These are phyloP conservation scores for Coemansia sp. DNA, from an alignment of 192 early-diverging fungal genomes.

Conservation along the genomic window DNA sequence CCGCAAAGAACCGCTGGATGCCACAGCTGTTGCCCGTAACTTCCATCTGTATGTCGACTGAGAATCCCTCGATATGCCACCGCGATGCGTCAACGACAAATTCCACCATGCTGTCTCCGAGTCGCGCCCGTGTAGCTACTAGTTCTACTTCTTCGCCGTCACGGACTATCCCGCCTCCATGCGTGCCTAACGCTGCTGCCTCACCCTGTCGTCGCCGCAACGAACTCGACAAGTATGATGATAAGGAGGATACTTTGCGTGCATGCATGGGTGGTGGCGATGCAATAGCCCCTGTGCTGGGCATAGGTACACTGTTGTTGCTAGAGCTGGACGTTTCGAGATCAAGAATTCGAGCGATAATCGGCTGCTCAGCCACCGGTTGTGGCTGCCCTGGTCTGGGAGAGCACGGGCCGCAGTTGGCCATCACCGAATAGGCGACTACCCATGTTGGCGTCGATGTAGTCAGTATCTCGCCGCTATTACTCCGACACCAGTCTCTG, in stretches of 20 bases:
- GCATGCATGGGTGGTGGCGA: slow-evolving; percentile 3
- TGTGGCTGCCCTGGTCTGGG: not conserved
- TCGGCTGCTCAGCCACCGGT: slow-evolving; percentile 13
- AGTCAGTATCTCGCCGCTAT: not conserved
- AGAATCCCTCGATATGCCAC: slow-evolving; percentile 22
- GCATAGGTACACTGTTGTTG: not conserved
- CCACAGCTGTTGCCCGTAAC: slow-evolving; percentile 15
- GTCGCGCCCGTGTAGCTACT: slow-evolving; percentile 35
- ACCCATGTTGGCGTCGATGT: slow-evolving; percentile 15
- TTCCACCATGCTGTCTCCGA: slow-evolving; percentile 37
- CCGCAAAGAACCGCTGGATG: slow-evolving; percentile 15
- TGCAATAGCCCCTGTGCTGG: not conserved
- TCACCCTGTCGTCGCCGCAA: slow-evolving; percentile 41
- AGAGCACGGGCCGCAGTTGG: slow-evolving; percentile 1
- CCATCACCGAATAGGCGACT: slow-evolving; percentile 24
- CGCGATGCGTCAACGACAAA: slow-evolving; percentile 46
- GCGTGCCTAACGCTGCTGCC: slow-evolving; percentile 29
- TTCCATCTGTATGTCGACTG: slow-evolving; percentile 18
- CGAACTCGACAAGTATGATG: slow-evolving; percentile 41
- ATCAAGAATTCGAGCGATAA: slow-evolving; percentile 25
- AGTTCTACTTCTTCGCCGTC: slow-evolving; percentile 45
- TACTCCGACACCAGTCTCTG: slow-evolving; percentile 26
- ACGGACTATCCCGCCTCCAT: slow-evolving; percentile 48
- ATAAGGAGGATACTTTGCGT: slow-evolving; percentile 40
- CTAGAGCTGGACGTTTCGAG: slow-evolving; percentile 11